phyloP scores from a whole-genome alignment of 1,139 yeast genomes.

The Yamadazyma conglobata region DNA sequence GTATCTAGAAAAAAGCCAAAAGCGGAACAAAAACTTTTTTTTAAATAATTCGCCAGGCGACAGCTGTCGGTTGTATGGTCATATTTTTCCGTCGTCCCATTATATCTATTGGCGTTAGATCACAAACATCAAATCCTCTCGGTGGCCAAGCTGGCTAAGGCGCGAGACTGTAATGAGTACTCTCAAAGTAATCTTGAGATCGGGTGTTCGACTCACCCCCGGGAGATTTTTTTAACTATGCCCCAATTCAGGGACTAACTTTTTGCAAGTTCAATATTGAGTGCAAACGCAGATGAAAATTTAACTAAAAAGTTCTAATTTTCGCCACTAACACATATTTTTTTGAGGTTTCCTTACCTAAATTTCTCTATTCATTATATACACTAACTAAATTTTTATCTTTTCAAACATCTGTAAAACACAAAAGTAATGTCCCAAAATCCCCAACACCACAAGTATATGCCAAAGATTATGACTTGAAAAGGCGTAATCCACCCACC shows the following conservation, averaged over 20 bases:
- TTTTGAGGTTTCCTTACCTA: too few relatives aligned
- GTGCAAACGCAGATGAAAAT: too few relatives aligned
- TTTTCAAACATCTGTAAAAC: slow-evolving; percentile 60
- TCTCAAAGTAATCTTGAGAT: slow-evolving; percentile 63
- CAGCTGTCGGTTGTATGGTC: too few relatives aligned
- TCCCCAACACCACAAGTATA: slow-evolving; percentile 81
- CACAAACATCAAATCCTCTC: slow-evolving; percentile 46
- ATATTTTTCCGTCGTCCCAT: too few relatives aligned
- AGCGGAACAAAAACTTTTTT: too few relatives aligned
- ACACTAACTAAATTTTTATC: background rate
- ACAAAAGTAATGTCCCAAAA: slow-evolving; percentile 80
- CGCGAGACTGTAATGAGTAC: slow-evolving; percentile 70
- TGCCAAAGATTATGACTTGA: slow-evolving; percentile 95
- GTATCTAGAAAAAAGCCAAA: too few relatives aligned
- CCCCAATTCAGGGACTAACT: slow-evolving; percentile 5
- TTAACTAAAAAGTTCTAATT: too few relatives aligned
- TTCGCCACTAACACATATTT: background rate
- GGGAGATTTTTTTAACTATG: slow-evolving; percentile 65
- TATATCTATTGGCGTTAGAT: too few relatives aligned
- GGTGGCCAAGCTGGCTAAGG: slow-evolving; percentile 82
- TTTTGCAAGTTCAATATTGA: too few relatives aligned
- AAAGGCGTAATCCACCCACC: slow-evolving; percentile 80
- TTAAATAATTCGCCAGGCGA: too few relatives aligned
- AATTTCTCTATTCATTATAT: too few relatives aligned
- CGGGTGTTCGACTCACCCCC: slow-evolving; percentile 88